Conservation (phyloP, 805 yeast genomes). For the Pichia nanzhaoensis region DNA sequence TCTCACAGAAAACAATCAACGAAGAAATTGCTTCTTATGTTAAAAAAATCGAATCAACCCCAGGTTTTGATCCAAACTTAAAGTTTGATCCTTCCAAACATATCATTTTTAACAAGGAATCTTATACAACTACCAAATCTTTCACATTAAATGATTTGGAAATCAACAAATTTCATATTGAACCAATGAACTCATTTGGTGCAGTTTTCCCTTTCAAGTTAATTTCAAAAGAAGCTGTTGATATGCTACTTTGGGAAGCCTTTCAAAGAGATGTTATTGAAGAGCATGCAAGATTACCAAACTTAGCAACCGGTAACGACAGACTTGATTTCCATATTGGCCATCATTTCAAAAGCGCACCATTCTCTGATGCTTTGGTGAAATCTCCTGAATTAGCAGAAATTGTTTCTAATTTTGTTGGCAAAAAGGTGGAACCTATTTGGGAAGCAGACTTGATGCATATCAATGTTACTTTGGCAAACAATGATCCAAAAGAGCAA, state of each 20-base stretch:
- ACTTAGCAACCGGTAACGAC: constrained; percentile 7
- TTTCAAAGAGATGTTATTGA: constrained; percentile 37
- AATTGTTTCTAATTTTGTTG: constrained; percentile 42
- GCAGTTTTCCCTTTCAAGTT: constrained; percentile 53
- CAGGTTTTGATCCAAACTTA: constrained; percentile 25
- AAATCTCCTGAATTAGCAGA: constrained; percentile 43
- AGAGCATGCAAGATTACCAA: constrained; percentile 36
- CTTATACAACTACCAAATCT: constrained; percentile 30
- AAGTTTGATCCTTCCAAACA: constrained; percentile 34
- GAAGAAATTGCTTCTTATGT: constrained; percentile 18
- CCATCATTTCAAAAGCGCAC: constrained; percentile 39
- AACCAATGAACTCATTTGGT: constrained; percentile 30
- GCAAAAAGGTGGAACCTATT: constrained; percentile 38
- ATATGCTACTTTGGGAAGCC: constrained; percentile 47
- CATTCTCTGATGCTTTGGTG: constrained; percentile 46
- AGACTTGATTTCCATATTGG: constrained; percentile 39
- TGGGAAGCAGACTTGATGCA: constrained; percentile 49
- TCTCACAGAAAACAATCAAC: constrained; percentile 21
- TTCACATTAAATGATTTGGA: constrained; percentile 32
- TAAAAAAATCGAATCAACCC: constrained; percentile 17
- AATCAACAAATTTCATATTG: constrained; percentile 27
- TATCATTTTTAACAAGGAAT: constrained; percentile 30
- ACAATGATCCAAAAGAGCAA: constrained; percentile 16
- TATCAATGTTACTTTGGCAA: constrained; percentile 39
- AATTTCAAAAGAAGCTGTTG: constrained; percentile 50